Conservation (phyloP, 352 stramenopile species). For the Halophytophthora polymorphica region DNA sequence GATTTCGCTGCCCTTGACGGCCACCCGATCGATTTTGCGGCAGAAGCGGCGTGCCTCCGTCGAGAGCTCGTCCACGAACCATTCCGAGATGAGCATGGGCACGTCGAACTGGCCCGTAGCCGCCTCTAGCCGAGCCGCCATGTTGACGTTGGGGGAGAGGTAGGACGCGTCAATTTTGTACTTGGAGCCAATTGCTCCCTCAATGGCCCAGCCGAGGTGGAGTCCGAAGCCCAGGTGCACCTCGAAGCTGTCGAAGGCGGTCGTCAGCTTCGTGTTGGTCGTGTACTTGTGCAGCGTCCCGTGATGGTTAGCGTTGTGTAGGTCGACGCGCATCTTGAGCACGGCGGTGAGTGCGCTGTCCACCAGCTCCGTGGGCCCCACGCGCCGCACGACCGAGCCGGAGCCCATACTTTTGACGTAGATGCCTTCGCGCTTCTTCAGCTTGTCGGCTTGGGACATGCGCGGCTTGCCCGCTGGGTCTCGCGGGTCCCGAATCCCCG, state of each 20-base stretch:
- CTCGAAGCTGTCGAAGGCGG: constrained; percentile 88
- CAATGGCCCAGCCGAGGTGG: constrained; percentile 98
- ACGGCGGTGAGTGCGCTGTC: constrained; percentile 95
- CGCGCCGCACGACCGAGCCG: constrained; percentile 33
- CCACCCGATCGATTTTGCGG: constrained; percentile 94
- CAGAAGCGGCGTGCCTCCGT: constrained; percentile 79
- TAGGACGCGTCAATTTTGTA: constrained; percentile 99
- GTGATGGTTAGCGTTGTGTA: constrained; percentile 92
- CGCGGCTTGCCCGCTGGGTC: constrained; percentile 70
- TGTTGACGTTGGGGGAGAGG: constrained; percentile 97
- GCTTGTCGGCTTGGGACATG: constrained; percentile 65
- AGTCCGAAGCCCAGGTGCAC: constrained; percentile 96
- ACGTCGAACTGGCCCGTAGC: constrained; percentile 95
- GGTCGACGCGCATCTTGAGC: constrained; percentile 95
- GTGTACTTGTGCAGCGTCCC: constrained; percentile 81
- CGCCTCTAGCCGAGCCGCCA: constrained; percentile 95
- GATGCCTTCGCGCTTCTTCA: constrained; percentile 58
- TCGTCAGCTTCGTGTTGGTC: constrained; percentile 74
- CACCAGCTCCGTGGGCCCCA: constrained; percentile 81
- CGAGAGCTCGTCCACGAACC: constrained; percentile 94
- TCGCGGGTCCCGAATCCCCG: constrained; percentile 79
- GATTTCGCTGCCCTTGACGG: constrained; percentile 95
- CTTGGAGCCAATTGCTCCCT: constrained; percentile 95
- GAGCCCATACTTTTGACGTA: constrained; percentile 56
- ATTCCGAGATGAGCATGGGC: constrained; percentile 93